Percentiles rank a stretch among this genome's conserved stretches.
Conservation (phyloP, 345 rosid species). For the Populus simonii region DNA sequence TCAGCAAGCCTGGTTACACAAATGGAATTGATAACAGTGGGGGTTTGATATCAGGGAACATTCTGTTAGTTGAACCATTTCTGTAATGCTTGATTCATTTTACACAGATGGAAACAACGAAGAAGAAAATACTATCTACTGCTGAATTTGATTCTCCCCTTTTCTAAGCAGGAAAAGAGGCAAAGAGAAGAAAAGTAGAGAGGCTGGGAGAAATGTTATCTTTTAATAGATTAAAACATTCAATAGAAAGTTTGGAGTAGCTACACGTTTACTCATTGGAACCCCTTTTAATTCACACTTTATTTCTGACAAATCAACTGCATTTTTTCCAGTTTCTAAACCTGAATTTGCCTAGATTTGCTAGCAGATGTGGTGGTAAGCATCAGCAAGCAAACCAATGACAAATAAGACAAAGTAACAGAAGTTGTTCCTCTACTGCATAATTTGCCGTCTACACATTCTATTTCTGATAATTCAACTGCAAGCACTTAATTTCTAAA, state of each 20-base stretch:
- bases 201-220: background rate
- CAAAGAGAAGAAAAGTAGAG: no score
- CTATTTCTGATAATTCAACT: background rate
- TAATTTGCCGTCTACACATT: background rate
- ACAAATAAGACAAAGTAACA: slow-evolving; percentile 28
- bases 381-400: slow-evolving; percentile 35
- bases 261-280: background rate
- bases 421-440: slow-evolving; percentile 27
- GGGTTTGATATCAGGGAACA: no score
- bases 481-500: background rate
- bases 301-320: background rate
- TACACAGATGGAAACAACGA: no score
- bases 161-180: background rate
- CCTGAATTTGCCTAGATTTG: slow-evolving; percentile 38
- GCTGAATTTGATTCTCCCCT: background rate
- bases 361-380: slow-evolving; percentile 50
- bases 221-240: background rate
- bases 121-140: background rate
- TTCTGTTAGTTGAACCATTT: no score
- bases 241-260: background rate
- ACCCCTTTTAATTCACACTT: background rate
- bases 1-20: no score
- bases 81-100: no score
- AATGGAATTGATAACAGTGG: no score
- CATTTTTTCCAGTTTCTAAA: background rate